Base-by-base conservation (phyloP, 257 asterid genomes). In the Prunella vulgaris region DNA sequence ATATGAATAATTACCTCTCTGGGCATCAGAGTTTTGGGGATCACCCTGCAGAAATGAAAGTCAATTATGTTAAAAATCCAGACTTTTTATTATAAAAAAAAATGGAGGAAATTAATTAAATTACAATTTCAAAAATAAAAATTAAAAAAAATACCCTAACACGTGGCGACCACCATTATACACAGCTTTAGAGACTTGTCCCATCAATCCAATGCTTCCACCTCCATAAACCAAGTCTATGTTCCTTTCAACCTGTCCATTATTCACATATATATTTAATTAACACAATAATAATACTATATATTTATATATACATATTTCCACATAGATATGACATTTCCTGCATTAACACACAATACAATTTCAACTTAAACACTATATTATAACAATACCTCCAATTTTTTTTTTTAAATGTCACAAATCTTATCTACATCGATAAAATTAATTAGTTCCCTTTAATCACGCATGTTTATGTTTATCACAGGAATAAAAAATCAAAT, bases 191-290 rank as follows among this genome's bases (percentile, higher is more conserved):
- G 97, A 90, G 64, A 90, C 83, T 7, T 84, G 79, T 25, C 97
- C 97, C 97, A 90, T 90, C 80, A 90, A 79, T 46, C 97, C 97
- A 46, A 88, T 78, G 79, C 97, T 90, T 66, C 96, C 96, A 66
- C 96, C 96, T 40, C 96, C 96, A 76, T 90, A 90, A 14, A 90
- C 95, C 77, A 90, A 76, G 88, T 88, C 96, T 75, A 90, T 90
- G 83, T 84, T 88, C 85, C 94, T 88, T 73, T 86, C 97, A 74
- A 90, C 96, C 97, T 90, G 88, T 68, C 71, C 60, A 60, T 49
- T 25, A 61, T 56, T 52, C 5, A 3, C 14, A 3, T 44, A 30
- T 2, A 1, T 46, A 46, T 2, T 46, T 46, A n/a, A 46, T 15
- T 24, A 46, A 27, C 21, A 64, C 25, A 22, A 5, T 21, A 4